These are phyloP conservation scores for Trichoderma afroharzianum DNA, from an alignment of 2,329 filamentous ascomycete genomes.

Conservation along the genomic window DNA sequence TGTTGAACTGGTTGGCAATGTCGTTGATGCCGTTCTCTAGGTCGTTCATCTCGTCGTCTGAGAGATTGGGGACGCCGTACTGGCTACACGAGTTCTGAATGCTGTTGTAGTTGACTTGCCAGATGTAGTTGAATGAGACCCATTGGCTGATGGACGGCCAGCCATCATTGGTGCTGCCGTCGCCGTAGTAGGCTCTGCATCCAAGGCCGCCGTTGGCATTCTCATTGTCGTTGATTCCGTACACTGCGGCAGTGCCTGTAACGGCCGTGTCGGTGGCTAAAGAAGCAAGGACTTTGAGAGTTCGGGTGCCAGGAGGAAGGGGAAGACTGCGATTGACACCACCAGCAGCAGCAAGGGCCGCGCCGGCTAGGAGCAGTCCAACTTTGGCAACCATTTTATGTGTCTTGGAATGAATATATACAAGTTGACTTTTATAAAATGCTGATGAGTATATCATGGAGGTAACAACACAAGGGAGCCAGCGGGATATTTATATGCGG, in stretches of 20 bases:
- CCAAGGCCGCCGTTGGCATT: not conserved
- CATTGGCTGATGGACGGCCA: not conserved
- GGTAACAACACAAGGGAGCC: not conserved
- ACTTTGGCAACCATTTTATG: not conserved
- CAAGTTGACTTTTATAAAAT: not conserved
- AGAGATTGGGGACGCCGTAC: not conserved
- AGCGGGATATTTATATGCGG: not conserved
- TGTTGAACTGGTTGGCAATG: not conserved
- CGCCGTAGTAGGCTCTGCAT: not conserved
- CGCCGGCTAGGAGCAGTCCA: not conserved
- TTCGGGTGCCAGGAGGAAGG: not conserved
- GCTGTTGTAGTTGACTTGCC: not conserved
- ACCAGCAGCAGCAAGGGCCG: not conserved
- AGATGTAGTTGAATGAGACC: not conserved
- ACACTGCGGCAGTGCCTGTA: not conserved
- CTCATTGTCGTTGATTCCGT: not conserved
- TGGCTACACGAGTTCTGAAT: not conserved
- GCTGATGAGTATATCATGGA: not conserved
- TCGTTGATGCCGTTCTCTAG: not conserved
- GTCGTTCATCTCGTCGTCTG: not conserved
- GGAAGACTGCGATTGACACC: not conserved
- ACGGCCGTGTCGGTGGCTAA: not conserved
- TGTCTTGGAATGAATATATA: not conserved
- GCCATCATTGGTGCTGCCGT: not conserved
- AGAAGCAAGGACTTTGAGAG: not conserved